Evolutionary conservation across 1,284 basidiomycete genomes (phyloP).

Genomic region (Rhodotorula sp.): DNA sequence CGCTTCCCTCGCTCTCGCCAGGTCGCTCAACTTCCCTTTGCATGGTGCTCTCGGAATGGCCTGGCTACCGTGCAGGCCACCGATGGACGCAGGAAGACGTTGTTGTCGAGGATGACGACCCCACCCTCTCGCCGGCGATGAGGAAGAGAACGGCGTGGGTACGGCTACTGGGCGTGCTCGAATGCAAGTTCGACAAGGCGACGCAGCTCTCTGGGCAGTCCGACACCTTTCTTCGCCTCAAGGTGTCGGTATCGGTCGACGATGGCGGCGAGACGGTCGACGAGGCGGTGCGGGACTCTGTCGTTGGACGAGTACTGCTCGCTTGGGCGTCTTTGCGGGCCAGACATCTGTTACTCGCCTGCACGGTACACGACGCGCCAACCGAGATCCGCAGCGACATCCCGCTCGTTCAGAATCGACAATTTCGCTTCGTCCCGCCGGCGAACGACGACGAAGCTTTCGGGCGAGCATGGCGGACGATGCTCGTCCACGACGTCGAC

Average conservation of each 20-base stretch:
- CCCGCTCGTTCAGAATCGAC: background rate
- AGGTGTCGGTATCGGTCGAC: background rate
- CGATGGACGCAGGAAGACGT: background rate
- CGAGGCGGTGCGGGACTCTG: background rate
- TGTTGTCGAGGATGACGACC: background rate
- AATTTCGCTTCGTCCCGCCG: slow-evolving; percentile 6
- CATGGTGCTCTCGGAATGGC: slow-evolving; percentile 20
- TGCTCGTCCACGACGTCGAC: background rate
- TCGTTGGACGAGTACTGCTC: slow-evolving; percentile 6
- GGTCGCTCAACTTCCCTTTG: too few relatives aligned
- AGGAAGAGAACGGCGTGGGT: background rate
- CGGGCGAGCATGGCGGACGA: background rate
- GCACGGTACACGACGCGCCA: background rate
- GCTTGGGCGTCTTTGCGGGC: slow-evolving; percentile 22
- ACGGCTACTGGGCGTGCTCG: slow-evolving; percentile 25
- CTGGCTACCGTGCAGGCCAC: slow-evolving; percentile 17
- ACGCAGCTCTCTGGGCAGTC: slow-evolving; percentile 4
- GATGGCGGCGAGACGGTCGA: too few relatives aligned
- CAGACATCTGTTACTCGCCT: slow-evolving; percentile 17
- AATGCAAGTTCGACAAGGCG: slow-evolving; percentile 28
- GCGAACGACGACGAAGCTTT: slow-evolving; percentile 5
- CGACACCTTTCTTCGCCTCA: slow-evolving; percentile 23
- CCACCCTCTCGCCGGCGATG: background rate
- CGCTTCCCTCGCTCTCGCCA: background rate
- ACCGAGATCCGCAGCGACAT: background rate